A percentile compares a stretch with the other conserved stretches of the same genome.
These are phyloP conservation scores for Oryza australiensis DNA, from an alignment of 176 grass and related monocot species.

Conservation along the genomic window DNA sequence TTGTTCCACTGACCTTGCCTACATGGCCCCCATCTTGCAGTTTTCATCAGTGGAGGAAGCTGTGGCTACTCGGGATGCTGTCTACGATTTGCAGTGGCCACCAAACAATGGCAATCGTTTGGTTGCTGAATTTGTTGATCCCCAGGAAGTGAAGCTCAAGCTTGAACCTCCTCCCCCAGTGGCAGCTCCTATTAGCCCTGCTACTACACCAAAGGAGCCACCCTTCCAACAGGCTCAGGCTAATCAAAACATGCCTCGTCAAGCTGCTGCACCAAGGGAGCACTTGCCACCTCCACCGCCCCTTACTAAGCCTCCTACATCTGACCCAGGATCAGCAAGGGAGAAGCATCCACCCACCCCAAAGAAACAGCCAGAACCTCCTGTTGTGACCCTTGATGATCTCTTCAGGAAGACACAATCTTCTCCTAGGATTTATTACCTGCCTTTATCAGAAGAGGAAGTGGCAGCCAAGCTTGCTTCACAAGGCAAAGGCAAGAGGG, in stretches of 20 bases:
- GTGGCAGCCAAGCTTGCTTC: slow-evolving; percentile 71
- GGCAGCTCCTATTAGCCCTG: slow-evolving; percentile 45
- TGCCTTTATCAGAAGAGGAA: slow-evolving; percentile 90
- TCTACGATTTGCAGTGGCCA: slow-evolving; percentile 98
- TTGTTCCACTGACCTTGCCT: slow-evolving; percentile 2
- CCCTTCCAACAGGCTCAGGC: slow-evolving; percentile 51
- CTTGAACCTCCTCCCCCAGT: slow-evolving; percentile 47
- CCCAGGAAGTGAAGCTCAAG: slow-evolving; percentile 78
- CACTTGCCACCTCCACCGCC: slow-evolving; percentile 61
- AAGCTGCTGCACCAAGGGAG: slow-evolving; percentile 49
- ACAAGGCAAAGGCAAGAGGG: slow-evolving; percentile 51
- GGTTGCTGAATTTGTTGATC: slow-evolving; percentile 90
- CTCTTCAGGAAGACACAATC: slow-evolving; percentile 93
- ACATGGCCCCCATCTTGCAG: slow-evolving; percentile 34
- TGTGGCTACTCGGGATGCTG: slow-evolving; percentile 74
- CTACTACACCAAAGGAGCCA: slow-evolving; percentile 19
- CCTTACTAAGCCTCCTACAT: slow-evolving; percentile 35
- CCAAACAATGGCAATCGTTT: slow-evolving; percentile 84
- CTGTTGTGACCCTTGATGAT: slow-evolving; percentile 92
- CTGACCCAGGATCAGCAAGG: slow-evolving; percentile 27
- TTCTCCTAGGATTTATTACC: slow-evolving; percentile 86
- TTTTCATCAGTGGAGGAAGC: slow-evolving; percentile 91
- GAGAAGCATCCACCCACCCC: slow-evolving; percentile 67
- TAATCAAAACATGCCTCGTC: slow-evolving; percentile 42
- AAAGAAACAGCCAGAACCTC: slow-evolving; percentile 73